Base-by-base conservation (phyloP, 441 rosid genomes). In the Bocquillonia castaneifolia region DNA sequence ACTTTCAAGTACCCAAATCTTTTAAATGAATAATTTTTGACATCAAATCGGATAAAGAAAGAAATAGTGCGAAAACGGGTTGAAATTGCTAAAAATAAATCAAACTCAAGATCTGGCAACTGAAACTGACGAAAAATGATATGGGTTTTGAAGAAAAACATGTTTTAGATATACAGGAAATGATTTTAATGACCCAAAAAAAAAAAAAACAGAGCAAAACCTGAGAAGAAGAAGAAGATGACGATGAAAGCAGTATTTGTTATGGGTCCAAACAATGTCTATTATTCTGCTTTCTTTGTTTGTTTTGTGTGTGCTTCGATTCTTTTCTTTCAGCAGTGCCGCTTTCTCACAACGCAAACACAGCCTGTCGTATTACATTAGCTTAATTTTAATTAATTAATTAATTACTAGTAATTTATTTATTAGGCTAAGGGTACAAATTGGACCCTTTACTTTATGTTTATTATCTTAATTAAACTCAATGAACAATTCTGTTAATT, bases 91-190 rank as follows among this genome's bases (percentile, higher is more conserved):
- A 6, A 5, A 3, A 60, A 28, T 1, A 18, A 4, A 29, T 1
- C 1, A 2, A 23, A 65, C 44, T 25, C 31, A 36, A n/a, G 22
- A 64, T 29, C 42, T 51, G n/a, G 68, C 26, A 12, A 3, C 5
- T 10, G 34, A 3, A 29, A 13, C 13, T 45, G 5, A 48, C 34
- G 22, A 0, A 26, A 32, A 9, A 37, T 34, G 48, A 64, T 64
- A 59, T 34, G 42, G 68, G 67, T 32, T 18, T 51, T 12, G n/a
- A 32, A 36, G 26, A 52, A 34, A 51, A 63, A 34, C 42, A 39
- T 39, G n/a, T n/a, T n/a, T n/a, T n/a, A n/a, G n/a, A n/a, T n/a
- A n/a, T n/a, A n/a, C n/a, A n/a, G n/a, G n/a, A n/a, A n/a, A n/a
- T n/a, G n/a, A n/a, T n/a, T n/a, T n/a, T n/a, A n/a, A n/a, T n/a